Conservation (phyloP, 495 filamentous ascomycete genomes). For the Trichoderma parareesei region DNA sequence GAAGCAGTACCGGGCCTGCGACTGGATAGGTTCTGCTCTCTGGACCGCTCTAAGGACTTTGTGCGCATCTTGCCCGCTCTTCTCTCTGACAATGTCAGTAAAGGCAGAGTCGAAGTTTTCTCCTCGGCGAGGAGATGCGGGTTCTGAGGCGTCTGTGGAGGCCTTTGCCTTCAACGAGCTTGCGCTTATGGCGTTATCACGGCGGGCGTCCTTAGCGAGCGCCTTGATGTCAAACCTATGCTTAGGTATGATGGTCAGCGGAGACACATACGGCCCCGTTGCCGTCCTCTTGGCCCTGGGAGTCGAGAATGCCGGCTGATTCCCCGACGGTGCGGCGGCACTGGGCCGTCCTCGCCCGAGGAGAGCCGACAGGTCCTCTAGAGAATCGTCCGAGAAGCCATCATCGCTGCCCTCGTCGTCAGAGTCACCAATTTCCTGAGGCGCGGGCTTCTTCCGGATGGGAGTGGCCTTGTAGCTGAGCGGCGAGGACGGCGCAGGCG, state of each 20-base stretch:
- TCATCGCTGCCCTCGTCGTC: slow-evolving; percentile 62
- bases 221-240: slow-evolving; percentile 62
- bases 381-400: slow-evolving; percentile 23
- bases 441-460: not conserved
- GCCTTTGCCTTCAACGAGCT: slow-evolving; percentile 32
- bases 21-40: slow-evolving; percentile 61
- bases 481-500: not conserved
- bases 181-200: slow-evolving; percentile 49
- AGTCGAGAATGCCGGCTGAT: slow-evolving; percentile 17
- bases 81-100: slow-evolving; percentile 28
- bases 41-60: slow-evolving; percentile 63
- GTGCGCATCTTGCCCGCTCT: slow-evolving; percentile 36
- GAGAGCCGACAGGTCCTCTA: slow-evolving; percentile 14
- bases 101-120: slow-evolving; percentile 27
- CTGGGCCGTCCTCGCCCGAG: slow-evolving; percentile 17
- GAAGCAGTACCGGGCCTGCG: slow-evolving; percentile 59
- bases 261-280: slow-evolving; percentile 28
- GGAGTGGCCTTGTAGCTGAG: slow-evolving; percentile 1
- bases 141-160: slow-evolving; percentile 26
- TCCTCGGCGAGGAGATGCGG: not conserved
- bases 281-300: slow-evolving; percentile 35
- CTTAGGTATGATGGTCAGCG: slow-evolving; percentile 41
- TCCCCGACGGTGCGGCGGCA: slow-evolving; percentile 16
- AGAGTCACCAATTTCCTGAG: slow-evolving; percentile 47
- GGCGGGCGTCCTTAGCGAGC: slow-evolving; percentile 51